Evolutionary conservation across 176 grass and related monocot species (phyloP).

Genomic region (Pharus latifolius): DNA sequence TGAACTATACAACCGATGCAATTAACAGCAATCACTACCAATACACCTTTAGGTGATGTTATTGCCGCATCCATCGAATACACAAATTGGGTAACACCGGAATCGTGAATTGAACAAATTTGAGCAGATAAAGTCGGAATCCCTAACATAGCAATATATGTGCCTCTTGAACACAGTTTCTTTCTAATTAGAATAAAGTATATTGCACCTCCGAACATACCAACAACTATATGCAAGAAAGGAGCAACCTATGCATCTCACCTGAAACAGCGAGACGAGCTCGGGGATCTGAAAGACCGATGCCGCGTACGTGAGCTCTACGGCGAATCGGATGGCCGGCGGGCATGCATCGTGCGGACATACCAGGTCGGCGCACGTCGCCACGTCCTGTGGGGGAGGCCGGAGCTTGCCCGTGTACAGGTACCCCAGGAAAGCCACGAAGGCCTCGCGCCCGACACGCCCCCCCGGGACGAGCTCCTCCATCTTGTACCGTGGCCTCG

Average conservation of each 20-base stretch:
- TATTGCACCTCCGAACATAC: neutral
- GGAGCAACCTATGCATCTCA: conserved; percentile 2
- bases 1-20: too few species aligned
- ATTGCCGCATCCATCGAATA: too few species aligned
- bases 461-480: conserved; percentile 50
- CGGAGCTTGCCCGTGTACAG: conserved; percentile 81
- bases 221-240: neutral
- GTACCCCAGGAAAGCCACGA: conserved; percentile 58
- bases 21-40: too few species aligned
- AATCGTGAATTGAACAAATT: neutral
- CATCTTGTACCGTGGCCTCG: conserved; percentile 64
- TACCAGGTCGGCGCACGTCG: conserved; percentile 54
- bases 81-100: neutral
- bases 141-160: too few species aligned
- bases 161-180: too few species aligned
- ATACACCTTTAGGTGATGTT: too few species aligned
- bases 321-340: conserved; percentile 56
- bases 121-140: too few species aligned
- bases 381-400: conserved; percentile 28
- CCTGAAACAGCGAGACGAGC: conserved; percentile 81
- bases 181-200: neutral
- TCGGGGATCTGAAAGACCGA: conserved; percentile 69
- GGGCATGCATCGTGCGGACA: conserved; percentile 89
- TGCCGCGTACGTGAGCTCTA: conserved; percentile 78
- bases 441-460: conserved; percentile 65